Evolutionary conservation across 257 asterid species (phyloP), one percentile per base, ranked within the genome.

Genomic region (Mitragyna speciosa): DNA sequence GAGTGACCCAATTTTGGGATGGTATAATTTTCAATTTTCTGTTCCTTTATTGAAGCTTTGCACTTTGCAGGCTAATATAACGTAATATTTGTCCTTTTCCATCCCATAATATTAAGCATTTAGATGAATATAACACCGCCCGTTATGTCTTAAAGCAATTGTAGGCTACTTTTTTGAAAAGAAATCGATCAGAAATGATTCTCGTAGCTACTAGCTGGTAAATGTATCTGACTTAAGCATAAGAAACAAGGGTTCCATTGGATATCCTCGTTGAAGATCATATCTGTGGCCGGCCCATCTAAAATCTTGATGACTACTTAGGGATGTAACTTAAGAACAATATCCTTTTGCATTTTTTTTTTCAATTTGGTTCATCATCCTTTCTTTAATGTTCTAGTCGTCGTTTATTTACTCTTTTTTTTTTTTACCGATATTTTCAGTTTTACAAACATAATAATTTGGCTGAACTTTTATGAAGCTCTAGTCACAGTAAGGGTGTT

Each of bases 281-380:
- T 58, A 71, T 82, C 79, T 77, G 30, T 72, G 26, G 74, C 78
- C 77, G 83, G 88, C 67, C 83, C 83, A 83, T 64, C 70, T 69
- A 81, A 81, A 72, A 61, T 33, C 59, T 47, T 72, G 66, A 66
- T 76, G 49, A 75, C 75, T 58, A 33, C 83, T 9, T 64, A 59
- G 78, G 47, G 43, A 58, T 52, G 72, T 77, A 33, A 69, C 67
- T 79, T 72, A 71, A 85, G 41, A 79, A 72, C 49, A 65, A 81
- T 73, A 76, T 77, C 64, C 36, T 41, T 15, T 43, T 59, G 26
- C 66, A 30, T 63, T 76, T 61, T 2, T 24, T 64, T 0, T 54
- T 71, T 12, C 9, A 45, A 36, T 72, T 30, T 36, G 63, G 75
- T 20, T 10, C 70, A 78, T 68, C 31, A 15, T 54, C 70, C 10